Base-by-base conservation (phyloP, 345 rosid species). In the Dipteronia dyeriana region DNA sequence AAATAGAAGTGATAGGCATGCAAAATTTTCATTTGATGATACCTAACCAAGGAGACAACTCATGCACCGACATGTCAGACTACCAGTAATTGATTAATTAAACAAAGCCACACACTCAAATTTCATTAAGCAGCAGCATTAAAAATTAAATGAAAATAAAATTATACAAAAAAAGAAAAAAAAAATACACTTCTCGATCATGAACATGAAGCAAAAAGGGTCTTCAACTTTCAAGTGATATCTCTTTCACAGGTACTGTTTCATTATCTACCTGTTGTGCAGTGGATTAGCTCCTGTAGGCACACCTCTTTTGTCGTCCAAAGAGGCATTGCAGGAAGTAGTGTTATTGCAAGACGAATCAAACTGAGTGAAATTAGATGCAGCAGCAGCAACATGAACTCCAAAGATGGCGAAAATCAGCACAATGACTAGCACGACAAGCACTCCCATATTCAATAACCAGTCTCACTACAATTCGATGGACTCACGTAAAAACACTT, bases 241-340 rank as follows among this genome's bases (percentile, higher is more conserved):
- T 12, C 54, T 49, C 16, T 49, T 53, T 14, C 57, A 53, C 57
- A 3, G 0, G 57, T 49, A 53, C n/a, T 16, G 17, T 43, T 60
- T 71, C 34, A 38, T 39, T 64, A 10, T 49, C 71, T 80, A 80
- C 78, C 79, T 77, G 84, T 86, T 86, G 49, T 86, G 88, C 17
- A 86, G 78, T 53, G 88, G 88, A 79, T 86, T 83, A 25, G 86
- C 71, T 56, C 86, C 88, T 7, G 85, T 64, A 7, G 88, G 88
- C 3, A 81, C 57, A 16, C 86, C 84, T 77, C 88, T 86, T 74
- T 86, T 86, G 75, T 83, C 82, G n/a, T 81, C 86, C 75, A 72
- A 69, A 41, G 79, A 67, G 60, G 25, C 7, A 39, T 81, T 70
- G 62, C 82, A 60, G 10, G 82, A 75, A 54, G 69, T 10, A 0